These are phyloP conservation scores for Claviceps paspali DNA, from an alignment of 2,329 filamentous ascomycete species.

Conservation along the genomic window DNA sequence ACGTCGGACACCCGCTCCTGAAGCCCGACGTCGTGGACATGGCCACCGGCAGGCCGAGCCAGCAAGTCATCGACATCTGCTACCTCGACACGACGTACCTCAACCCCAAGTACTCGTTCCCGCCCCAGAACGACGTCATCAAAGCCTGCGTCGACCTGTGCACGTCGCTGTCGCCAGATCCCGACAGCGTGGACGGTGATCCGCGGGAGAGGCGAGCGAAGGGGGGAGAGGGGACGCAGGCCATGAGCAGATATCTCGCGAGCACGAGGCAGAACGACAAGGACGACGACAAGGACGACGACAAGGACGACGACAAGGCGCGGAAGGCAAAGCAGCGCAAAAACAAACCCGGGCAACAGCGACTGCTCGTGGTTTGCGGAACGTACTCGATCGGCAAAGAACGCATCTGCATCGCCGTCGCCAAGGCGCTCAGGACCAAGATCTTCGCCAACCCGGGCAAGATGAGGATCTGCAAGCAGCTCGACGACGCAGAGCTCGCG, in stretches of 20 bases:
- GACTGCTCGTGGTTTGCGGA: slow-evolving; percentile 80
- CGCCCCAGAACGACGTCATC: slow-evolving; percentile 76
- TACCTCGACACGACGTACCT: slow-evolving; percentile 97
- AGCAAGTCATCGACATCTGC: slow-evolving; percentile 87
- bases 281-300: no score
- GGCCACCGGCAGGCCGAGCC: slow-evolving; percentile 52
- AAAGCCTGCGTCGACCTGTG: slow-evolving; percentile 78
- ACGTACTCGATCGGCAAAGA: slow-evolving; percentile 99
- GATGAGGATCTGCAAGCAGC: slow-evolving; percentile 65
- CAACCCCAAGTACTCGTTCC: slow-evolving; percentile 90
- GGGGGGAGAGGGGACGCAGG: slow-evolving; percentile 24
- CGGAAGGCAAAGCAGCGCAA: slow-evolving; percentile 9
- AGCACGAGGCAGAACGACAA: slow-evolving; percentile 18
- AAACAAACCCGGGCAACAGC: slow-evolving; percentile 26
- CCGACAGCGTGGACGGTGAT: slow-evolving; percentile 30
- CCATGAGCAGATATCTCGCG: slow-evolving; percentile 38
- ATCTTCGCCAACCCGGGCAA: slow-evolving; percentile 80
- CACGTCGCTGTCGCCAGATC: slow-evolving; percentile 55
- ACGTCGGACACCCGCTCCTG: slow-evolving; percentile 68
- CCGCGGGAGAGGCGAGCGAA: slow-evolving; percentile 30
- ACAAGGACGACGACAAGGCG: slow-evolving; percentile 16
- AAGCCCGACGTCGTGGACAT: slow-evolving; percentile 59
- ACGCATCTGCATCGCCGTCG: slow-evolving; percentile 84
- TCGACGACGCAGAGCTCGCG: slow-evolving; percentile 73
- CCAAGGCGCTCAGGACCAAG: slow-evolving; percentile 68